phyloP scores from a whole-genome alignment of 192 early-diverging fungal species.

The Coemansia sp. region DNA sequence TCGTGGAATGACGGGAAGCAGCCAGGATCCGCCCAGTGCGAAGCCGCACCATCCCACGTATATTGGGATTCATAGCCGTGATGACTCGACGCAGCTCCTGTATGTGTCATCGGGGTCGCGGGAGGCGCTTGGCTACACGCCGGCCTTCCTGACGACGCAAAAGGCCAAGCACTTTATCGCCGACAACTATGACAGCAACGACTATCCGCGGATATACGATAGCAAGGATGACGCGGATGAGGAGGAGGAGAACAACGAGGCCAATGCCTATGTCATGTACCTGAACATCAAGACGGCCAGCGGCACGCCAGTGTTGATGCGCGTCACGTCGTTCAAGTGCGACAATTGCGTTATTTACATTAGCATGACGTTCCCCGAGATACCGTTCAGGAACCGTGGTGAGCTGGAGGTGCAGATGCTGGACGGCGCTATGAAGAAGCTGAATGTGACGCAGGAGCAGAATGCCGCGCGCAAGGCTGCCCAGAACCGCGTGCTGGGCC shows the following conservation, averaged over 20 bases:
- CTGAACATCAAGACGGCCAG: constrained; percentile 15
- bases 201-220: constrained; percentile 30
- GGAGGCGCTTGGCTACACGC: constrained; percentile 24
- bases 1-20: no score
- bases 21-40: no score
- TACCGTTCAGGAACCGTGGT: constrained; percentile 13
- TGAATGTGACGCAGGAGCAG: constrained; percentile 20
- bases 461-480: constrained; percentile 5
- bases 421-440: constrained; percentile 25
- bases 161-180: constrained; percentile 28
- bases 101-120: constrained; percentile 40
- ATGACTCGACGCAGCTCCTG: constrained; percentile 19
- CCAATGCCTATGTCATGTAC: constrained; percentile 32
- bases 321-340: constrained; percentile 29
- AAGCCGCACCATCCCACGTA: constrained; percentile 30
- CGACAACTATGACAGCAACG: constrained; percentile 17
- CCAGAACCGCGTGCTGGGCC: background rate
- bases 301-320: constrained; percentile 14
- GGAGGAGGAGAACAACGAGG: constrained; percentile 28
- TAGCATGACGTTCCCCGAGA: constrained; percentile 22
- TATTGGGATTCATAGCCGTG: constrained; percentile 27
- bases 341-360: constrained; percentile 32
- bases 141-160: constrained; percentile 11
- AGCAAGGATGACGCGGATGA: constrained; percentile 8
- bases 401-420: constrained; percentile 39